These are phyloP conservation scores for Phaeosphaeriaceae sp. DNA, from an alignment of 2,329 filamentous ascomycete species.

Conservation along the genomic window DNA sequence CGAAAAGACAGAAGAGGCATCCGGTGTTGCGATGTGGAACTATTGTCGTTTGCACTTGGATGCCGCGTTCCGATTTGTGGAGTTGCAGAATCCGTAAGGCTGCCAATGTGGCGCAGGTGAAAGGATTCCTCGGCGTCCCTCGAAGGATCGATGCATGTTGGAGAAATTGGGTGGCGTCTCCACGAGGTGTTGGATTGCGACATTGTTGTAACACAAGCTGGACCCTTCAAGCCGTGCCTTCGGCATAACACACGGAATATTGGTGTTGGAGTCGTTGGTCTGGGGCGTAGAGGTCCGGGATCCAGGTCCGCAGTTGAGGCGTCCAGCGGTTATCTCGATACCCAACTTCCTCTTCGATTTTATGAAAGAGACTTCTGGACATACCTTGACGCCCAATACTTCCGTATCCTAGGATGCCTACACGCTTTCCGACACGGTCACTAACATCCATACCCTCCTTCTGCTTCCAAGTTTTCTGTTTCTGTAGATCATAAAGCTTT, in stretches of 20 bases:
- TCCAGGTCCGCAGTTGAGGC: neutral
- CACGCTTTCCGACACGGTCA: conserved; percentile 64
- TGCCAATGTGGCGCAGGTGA: conserved; percentile 3
- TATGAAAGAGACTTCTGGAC: conserved; percentile 14
- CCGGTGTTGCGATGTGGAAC: neutral
- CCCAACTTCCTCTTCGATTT: neutral
- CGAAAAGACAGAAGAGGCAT: neutral
- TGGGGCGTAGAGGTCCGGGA: neutral
- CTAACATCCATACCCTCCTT: conserved; percentile 47
- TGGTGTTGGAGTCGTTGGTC: neutral
- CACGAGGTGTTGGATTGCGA: neutral
- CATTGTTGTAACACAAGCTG: neutral
- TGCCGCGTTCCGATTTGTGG: neutral
- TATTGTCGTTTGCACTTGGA: neutral
- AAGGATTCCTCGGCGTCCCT: neutral
- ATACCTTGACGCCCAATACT: conserved; percentile 67
- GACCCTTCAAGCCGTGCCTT: neutral
- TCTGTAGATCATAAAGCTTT: conserved; percentile 64
- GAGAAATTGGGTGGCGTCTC: neutral
- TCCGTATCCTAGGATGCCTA: conserved; percentile 69
- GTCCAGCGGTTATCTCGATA: neutral
- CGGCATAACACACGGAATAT: neutral
- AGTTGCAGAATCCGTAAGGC: neutral
- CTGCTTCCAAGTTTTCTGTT: conserved; percentile 60
- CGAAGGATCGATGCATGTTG: neutral